Conservation (phyloP, 1,284 basidiomycete species). For the Gomphus sp. region DNA sequence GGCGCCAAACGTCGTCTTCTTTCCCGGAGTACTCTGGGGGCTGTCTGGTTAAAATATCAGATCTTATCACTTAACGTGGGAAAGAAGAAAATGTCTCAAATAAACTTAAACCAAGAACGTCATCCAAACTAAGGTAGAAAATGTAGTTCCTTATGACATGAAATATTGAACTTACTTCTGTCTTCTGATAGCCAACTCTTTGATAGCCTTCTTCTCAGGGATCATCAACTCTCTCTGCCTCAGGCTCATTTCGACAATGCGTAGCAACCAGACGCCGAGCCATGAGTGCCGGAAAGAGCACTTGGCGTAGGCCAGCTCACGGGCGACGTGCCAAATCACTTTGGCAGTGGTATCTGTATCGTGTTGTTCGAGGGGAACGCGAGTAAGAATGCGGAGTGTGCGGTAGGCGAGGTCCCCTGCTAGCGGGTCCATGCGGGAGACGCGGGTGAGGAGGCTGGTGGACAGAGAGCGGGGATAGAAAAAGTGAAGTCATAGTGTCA, state of each 20-base stretch:
- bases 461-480: too few species aligned
- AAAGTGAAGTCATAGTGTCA: too few species aligned
- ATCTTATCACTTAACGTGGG: too few species aligned
- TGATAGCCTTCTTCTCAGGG: neutral
- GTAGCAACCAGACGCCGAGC: neutral
- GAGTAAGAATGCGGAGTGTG: neutral
- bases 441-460: neutral
- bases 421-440: neutral
- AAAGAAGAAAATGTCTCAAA: too few species aligned
- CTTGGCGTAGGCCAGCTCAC: neutral
- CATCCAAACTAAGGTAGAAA: neutral
- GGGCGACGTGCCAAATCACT: neutral
- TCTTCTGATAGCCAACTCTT: neutral
- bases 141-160: neutral
- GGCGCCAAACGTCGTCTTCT: neutral
- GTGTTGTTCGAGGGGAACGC: neutral
- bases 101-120: neutral
- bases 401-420: neutral
- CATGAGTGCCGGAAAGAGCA: neutral
- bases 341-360: neutral
- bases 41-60: neutral
- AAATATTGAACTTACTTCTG: neutral
- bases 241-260: constrained; percentile 1
- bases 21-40: neutral
- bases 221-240: neutral